These are phyloP conservation scores for Globisporangium cylindrosporum DNA, from an alignment of 352 stramenopile genomes.

Conservation along the genomic window DNA sequence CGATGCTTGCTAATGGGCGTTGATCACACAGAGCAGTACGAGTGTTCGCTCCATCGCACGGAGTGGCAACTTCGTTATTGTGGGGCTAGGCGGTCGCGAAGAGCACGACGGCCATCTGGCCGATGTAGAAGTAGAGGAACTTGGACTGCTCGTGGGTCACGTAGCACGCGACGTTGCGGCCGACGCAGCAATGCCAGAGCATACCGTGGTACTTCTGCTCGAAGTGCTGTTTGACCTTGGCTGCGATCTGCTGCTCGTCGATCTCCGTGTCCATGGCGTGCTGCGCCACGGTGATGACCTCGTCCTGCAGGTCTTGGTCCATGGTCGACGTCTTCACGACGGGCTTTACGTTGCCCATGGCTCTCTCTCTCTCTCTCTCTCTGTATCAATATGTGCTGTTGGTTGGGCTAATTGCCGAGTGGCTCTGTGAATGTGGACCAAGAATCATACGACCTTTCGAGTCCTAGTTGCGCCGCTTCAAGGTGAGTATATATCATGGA, in stretches of 20 bases:
- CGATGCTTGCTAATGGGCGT: neutral
- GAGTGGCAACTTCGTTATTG: neutral
- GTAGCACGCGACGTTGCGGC: constrained; percentile 92
- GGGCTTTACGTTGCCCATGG: constrained; percentile 58
- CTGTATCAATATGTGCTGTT: neutral
- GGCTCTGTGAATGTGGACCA: neutral
- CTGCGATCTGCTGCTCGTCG: constrained; percentile 89
- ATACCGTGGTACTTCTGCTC: constrained; percentile 90
- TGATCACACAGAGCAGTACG: neutral
- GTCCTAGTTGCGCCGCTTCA: constrained; percentile 6
- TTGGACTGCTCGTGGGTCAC: constrained; percentile 94
- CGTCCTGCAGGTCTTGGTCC: constrained; percentile 83
- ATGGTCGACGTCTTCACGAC: constrained; percentile 88
- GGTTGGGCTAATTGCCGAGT: neutral
- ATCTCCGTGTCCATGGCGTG: constrained; percentile 76
- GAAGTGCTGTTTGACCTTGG: constrained; percentile 91
- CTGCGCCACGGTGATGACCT: constrained; percentile 79
- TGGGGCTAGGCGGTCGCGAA: constrained; percentile 74
- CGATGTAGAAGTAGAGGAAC: constrained; percentile 97
- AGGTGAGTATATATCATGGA: neutral
- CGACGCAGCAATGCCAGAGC: constrained; percentile 94
- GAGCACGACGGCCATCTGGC: constrained; percentile 92
- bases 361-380: constrained; percentile 1
- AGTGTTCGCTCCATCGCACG: neutral
- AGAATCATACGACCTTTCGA: constrained; percentile 13